These are phyloP conservation scores for Scleromitrula shiraiana DNA, from an alignment of 2,329 filamentous ascomycete genomes.

Conservation along the genomic window DNA sequence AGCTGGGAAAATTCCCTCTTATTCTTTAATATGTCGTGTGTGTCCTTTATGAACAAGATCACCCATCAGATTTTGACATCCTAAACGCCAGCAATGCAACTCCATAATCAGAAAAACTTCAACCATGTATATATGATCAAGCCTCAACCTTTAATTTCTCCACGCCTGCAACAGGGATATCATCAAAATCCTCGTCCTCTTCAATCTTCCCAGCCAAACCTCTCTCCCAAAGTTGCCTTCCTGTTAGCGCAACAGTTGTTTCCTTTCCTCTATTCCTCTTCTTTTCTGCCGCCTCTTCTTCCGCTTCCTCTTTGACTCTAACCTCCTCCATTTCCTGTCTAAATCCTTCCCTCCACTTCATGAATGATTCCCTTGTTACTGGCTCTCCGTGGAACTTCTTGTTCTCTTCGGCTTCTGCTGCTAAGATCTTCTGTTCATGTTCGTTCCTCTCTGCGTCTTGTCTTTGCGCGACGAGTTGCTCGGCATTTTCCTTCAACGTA, in stretches of 20 bases:
- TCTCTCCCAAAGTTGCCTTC: slow-evolving; percentile 70
- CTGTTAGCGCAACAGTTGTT: slow-evolving; percentile 60
- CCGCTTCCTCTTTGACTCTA: slow-evolving; percentile 59
- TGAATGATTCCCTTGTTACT: slow-evolving; percentile 80
- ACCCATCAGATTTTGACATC: not conserved
- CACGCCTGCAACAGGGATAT: slow-evolving; percentile 49
- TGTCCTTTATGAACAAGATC: not conserved
- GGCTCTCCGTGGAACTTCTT: slow-evolving; percentile 88
- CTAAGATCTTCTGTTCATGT: slow-evolving; percentile 46
- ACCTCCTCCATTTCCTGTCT: slow-evolving; percentile 71
- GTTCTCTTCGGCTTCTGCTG: slow-evolving; percentile 83
- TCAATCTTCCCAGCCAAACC: slow-evolving; percentile 61
- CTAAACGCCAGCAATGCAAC: slow-evolving; percentile 28
- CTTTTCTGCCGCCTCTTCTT: slow-evolving; percentile 71
- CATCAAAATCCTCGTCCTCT: slow-evolving; percentile 57
- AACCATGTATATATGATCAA: slow-evolving; percentile 18
- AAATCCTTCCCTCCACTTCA: slow-evolving; percentile 75
- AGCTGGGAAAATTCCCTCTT: not conserved
- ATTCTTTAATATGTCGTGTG: not conserved
- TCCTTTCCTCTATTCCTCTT: slow-evolving; percentile 72
- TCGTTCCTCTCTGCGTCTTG: slow-evolving; percentile 53
- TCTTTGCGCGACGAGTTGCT: slow-evolving; percentile 70
- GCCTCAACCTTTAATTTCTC: slow-evolving; percentile 65
- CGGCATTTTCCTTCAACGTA: slow-evolving; percentile 82
- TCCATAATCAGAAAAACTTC: slow-evolving; percentile 15